A percentile compares a stretch with the other conserved stretches of the same genome.
Conservation (phyloP, 176 grass and related monocot genomes). For the Echinochloa phyllopogon region DNA sequence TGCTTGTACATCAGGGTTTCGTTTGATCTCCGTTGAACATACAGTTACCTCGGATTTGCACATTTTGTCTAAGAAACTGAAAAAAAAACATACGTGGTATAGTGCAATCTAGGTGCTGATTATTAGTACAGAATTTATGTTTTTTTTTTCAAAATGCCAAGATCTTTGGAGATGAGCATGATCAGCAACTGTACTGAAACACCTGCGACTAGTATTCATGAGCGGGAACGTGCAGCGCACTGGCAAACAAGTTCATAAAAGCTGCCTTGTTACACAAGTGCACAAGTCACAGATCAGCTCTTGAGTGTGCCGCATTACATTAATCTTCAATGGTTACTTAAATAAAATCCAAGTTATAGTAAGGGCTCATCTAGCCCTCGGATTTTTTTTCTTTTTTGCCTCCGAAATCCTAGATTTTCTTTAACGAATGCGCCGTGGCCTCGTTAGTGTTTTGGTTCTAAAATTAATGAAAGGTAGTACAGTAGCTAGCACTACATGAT, state of each 20-base stretch:
- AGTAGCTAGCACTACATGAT: background rate
- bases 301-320: background rate
- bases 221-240: conserved; percentile 6
- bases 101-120: background rate
- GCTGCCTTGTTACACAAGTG: background rate
- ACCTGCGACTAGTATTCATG: background rate
- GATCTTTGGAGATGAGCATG: background rate
- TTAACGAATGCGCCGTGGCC: background rate
- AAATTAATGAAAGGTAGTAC: background rate
- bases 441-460: background rate
- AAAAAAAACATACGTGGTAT: background rate
- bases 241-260: conserved; percentile 29
- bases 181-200: conserved; percentile 18
- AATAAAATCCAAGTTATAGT: background rate
- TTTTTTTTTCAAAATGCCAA: background rate
- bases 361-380: background rate
- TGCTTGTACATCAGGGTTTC: background rate
- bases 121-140: background rate
- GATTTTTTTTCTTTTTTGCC: background rate
- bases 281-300: conserved; percentile 13
- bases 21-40: background rate
- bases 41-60: background rate
- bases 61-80: background rate
- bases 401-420: background rate
- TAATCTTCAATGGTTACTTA: background rate